A percentile compares a stretch with the other conserved stretches of the same genome.
phyloP scores from a whole-genome alignment of 176 grass and related monocot genomes.

The Triticum urartu region DNA sequence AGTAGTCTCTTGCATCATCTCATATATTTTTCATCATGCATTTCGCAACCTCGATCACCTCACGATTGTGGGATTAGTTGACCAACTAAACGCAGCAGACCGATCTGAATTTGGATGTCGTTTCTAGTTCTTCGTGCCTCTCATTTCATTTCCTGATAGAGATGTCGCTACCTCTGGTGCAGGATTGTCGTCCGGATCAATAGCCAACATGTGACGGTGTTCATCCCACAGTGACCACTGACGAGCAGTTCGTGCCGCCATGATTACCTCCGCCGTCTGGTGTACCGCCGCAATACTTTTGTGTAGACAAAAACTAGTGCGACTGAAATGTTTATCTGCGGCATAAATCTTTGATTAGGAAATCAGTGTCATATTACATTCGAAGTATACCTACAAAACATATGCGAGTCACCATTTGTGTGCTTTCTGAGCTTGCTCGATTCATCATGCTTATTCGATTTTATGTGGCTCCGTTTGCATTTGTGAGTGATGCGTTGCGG shows the following conservation, averaged over 20 bases:
- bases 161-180: background rate
- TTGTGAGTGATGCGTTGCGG: no score
- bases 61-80: no score
- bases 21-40: background rate
- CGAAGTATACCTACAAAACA: background rate
- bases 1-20: no score
- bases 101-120: background rate
- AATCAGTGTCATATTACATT: background rate
- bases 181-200: constrained; percentile 10
- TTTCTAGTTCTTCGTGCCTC: background rate
- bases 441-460: no score
- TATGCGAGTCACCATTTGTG: no score
- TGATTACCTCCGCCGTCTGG: background rate
- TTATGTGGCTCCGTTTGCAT: no score
- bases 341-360: background rate
- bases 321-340: background rate
- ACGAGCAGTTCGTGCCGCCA: background rate
- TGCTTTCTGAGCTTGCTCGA: no score
- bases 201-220: background rate
- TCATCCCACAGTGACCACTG: background rate
- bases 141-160: background rate
- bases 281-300: background rate
- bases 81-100: background rate
- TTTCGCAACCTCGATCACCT: background rate
- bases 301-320: background rate